Conservation (phyloP, 2,329 filamentous ascomycete species). For the Aspergillus pseudotamarii region DNA sequence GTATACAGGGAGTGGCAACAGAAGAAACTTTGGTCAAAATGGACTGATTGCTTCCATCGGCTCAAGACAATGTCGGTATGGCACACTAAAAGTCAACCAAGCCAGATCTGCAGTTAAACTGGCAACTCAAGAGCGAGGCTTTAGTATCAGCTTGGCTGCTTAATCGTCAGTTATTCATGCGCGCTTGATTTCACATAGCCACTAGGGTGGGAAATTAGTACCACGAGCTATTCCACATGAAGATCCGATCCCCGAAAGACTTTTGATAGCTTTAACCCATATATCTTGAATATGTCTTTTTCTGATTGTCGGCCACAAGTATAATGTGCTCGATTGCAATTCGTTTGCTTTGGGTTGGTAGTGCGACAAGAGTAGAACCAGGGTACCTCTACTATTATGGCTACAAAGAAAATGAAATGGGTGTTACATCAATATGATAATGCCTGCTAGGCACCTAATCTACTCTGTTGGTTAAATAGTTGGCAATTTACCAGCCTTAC, state of each 20-base stretch:
- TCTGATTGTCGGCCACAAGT: not conserved
- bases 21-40: not conserved
- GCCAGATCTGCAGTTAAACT: not conserved
- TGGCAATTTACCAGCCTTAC: not conserved
- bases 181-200: not conserved
- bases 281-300: not conserved
- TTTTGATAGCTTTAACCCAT: no score
- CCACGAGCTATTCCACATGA: not conserved
- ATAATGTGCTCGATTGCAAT: not conserved
- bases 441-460: not conserved
- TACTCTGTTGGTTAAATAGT: no score
- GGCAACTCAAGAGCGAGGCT: not conserved
- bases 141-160: not conserved
- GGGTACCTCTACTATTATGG: not conserved
- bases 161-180: not conserved
- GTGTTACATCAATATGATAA: not conserved
- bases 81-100: not conserved
- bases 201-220: not conserved
- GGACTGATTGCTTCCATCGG: not conserved
- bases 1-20: not conserved
- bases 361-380: not conserved
- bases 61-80: not conserved
- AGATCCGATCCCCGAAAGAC: not conserved
- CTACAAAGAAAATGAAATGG: not conserved
- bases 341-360: not conserved